A percentile compares a stretch with the other conserved stretches of the same genome.
Conservation (phyloP, 306 rosid species). For the Pueraria montana region DNA sequence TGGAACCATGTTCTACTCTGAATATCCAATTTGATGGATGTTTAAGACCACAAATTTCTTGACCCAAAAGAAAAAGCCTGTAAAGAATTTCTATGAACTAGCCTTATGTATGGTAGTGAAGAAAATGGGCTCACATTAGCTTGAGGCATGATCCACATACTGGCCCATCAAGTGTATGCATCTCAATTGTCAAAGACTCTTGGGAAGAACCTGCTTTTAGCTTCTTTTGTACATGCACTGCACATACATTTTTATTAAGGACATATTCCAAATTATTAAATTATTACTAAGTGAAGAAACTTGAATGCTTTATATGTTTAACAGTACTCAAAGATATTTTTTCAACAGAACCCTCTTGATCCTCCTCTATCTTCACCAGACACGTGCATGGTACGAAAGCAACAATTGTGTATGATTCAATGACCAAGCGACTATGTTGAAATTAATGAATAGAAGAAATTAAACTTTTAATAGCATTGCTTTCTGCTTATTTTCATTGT, state of each 20-base stretch:
- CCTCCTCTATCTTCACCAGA: too few species aligned
- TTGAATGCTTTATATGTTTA: too few species aligned
- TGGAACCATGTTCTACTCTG: too few species aligned
- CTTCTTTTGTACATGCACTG: background rate
- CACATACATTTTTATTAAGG: background rate
- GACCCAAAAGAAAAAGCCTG: too few species aligned
- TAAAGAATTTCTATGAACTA: too few species aligned
- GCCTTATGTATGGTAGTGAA: too few species aligned
- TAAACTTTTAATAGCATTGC: background rate
- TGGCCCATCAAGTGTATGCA: background rate
- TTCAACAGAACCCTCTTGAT: too few species aligned
- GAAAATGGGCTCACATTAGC: background rate
- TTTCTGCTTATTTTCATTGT: slow-evolving; percentile 11
- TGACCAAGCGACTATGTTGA: background rate
- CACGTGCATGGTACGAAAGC: background rate
- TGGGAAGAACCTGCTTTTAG: background rate
- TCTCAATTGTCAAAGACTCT: background rate
- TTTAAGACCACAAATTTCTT: too few species aligned
- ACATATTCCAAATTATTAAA: background rate
- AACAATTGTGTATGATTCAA: background rate
- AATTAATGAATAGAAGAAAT: slow-evolving; percentile 26
- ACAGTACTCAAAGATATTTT: too few species aligned
- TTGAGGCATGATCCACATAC: background rate
- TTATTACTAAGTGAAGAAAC: background rate
- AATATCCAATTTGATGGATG: too few species aligned